Conservation (phyloP, 2,329 filamentous ascomycete species). For the Sphaerulina musiva region DNA sequence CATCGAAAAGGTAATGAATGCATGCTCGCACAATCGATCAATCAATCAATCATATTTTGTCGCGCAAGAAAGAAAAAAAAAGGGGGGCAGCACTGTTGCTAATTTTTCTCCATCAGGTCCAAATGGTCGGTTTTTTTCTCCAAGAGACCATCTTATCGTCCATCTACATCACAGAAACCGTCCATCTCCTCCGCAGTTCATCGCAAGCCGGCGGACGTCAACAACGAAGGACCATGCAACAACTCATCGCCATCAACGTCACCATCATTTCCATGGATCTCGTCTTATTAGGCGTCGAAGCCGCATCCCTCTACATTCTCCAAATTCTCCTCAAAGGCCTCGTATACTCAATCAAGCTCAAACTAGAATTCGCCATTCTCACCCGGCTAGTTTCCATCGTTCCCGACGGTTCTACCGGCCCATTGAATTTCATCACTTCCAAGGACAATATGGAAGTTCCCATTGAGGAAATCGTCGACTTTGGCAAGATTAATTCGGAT, state of each 20-base stretch:
- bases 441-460: slow-evolving; percentile 13
- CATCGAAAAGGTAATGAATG: slow-evolving; percentile 37
- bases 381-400: slow-evolving; percentile 29
- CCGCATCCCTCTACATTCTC: slow-evolving; percentile 30
- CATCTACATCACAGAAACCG: slow-evolving; percentile 30
- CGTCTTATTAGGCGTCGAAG: slow-evolving; percentile 32
- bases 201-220: slow-evolving; percentile 17
- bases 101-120: slow-evolving; percentile 11
- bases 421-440: slow-evolving; percentile 19
- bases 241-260: slow-evolving; percentile 35
- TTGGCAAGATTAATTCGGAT: slow-evolving; percentile 16
- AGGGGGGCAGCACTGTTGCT: not conserved
- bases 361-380: slow-evolving; percentile 33
- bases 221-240: slow-evolving; percentile 29
- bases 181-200: slow-evolving; percentile 21
- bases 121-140: slow-evolving; percentile 40
- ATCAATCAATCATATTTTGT: not conserved
- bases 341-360: slow-evolving; percentile 33
- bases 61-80: too few species aligned
- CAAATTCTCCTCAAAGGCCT: slow-evolving; percentile 37
- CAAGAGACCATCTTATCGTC: slow-evolving; percentile 35
- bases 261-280: slow-evolving; percentile 36
- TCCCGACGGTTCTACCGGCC: slow-evolving; percentile 8
- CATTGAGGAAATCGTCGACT: slow-evolving; percentile 20
- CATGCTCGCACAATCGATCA: not conserved